Conservation (phyloP, 768 basidiomycete genomes). For the Kwoniella europaea region DNA sequence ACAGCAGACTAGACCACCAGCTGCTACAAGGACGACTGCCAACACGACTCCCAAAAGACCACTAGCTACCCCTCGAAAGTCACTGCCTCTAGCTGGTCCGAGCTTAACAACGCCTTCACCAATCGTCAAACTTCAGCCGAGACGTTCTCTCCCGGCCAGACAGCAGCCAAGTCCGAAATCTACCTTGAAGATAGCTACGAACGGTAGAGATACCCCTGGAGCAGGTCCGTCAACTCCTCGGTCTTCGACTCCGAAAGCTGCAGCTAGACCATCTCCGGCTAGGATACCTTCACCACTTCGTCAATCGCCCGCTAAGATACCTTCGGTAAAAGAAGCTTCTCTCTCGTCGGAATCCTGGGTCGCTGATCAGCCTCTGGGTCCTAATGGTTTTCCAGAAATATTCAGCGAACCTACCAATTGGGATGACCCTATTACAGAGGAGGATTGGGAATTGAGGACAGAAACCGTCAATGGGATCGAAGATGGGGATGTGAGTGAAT, state of each 20-base stretch:
- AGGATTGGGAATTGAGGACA: constrained; percentile 41
- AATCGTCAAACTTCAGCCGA: not conserved
- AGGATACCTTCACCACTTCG: not conserved
- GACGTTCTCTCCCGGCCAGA: not conserved
- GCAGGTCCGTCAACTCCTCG: constrained; percentile 12
- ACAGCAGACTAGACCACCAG: not conserved
- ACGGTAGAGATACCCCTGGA: constrained; percentile 1
- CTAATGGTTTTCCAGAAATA: constrained; percentile 18
- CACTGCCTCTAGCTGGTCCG: constrained; percentile 1
- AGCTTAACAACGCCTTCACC: constrained; percentile 1
- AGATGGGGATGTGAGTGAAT: constrained; percentile 18
- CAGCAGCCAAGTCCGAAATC: not conserved
- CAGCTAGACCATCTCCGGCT: not conserved
- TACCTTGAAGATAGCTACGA: not conserved
- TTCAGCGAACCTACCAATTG: constrained; percentile 23
- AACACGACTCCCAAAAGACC: not conserved
- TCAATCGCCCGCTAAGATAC: not conserved
- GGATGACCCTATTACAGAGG: constrained; percentile 20
- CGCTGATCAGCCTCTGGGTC: constrained; percentile 3
- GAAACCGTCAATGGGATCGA: constrained; percentile 25
- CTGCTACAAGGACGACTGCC: not conserved
- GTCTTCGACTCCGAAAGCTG: not conserved
- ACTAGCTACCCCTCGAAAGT: constrained; percentile 5
- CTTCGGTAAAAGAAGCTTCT: not conserved
- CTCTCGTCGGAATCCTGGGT: constrained; percentile 10